phyloP scores from a whole-genome alignment of 306 rosid species.

The Lathyrus oleraceus region DNA sequence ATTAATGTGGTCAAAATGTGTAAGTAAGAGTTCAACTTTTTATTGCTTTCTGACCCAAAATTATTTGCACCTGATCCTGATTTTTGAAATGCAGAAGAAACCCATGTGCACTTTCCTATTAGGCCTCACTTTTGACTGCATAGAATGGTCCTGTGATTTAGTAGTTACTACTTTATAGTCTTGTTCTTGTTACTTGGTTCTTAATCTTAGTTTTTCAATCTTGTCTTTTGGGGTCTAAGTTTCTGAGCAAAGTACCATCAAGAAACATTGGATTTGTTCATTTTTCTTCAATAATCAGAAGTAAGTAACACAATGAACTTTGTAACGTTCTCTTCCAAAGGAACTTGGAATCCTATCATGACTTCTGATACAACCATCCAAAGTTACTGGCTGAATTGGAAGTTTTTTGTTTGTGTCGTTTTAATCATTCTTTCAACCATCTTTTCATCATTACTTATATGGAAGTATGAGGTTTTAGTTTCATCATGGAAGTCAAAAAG shows the following conservation, averaged over 20 bases:
- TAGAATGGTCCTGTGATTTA: neutral
- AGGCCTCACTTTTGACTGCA: constrained; percentile 23
- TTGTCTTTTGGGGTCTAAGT: neutral
- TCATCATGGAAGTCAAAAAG: constrained; percentile 24
- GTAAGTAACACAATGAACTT: constrained; percentile 60
- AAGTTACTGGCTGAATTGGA: constrained; percentile 93
- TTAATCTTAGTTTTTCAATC: neutral
- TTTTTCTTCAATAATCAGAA: constrained; percentile 19
- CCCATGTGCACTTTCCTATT: constrained; percentile 40
- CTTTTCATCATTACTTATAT: constrained; percentile 50
- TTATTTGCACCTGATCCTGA: constrained; percentile 27
- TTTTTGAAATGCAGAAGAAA: constrained; percentile 44
- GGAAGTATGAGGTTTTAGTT: constrained; percentile 53
- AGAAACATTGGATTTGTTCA: constrained; percentile 19
- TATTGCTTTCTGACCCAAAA: constrained; percentile 38
- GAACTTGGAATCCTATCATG: constrained; percentile 78
- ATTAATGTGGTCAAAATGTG: constrained; percentile 50
- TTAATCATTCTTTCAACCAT: constrained; percentile 60
- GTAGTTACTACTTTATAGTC: constrained; percentile 22
- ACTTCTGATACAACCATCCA: constrained; percentile 67
- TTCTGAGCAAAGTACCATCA: neutral
- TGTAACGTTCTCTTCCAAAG: constrained; percentile 58
- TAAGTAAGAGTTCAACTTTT: constrained; percentile 42
- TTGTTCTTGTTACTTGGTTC: constrained; percentile 4
- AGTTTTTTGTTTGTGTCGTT: constrained; percentile 64